Evolutionary conservation across 352 stramenopile genomes (phyloP), one percentile per base, ranked within the genome.

Genomic region (Saprolegnia parasitica): DNA sequence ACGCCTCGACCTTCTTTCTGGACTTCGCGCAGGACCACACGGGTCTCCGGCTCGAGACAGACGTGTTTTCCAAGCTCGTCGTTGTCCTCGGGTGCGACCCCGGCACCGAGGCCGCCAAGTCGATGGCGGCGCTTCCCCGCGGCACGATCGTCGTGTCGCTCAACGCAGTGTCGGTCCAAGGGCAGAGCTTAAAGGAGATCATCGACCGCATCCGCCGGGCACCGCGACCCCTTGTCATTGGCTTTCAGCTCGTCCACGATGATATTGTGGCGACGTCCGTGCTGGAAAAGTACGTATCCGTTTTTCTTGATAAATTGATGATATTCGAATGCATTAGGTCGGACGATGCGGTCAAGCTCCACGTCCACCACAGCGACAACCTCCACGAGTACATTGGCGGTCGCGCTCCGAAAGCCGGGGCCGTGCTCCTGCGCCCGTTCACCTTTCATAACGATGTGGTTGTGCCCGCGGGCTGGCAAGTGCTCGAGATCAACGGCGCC

Each of bases 401-500:
- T 4, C 15, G 16, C 35, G 39, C 23, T 4, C 21, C 21, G 8
- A 24, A 58, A 16, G 29, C 50, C 29, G 50, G 50, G 2, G 50
- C 50, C n/a, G 56, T 64, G 11, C 8, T 64, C 16, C 8, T 35
- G 29, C 29, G 29, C 29, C 29, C 29, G 29, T 35, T 35, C 29
- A 35, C 29, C 9, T 45, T 64, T 29, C 26, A 64, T 4, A 15
- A 54, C 18, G 46, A 20, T 6, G 46, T 54, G 46, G 6, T 24
- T 62, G 20, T 89, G 23, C 82, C 83, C 1, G 76, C 83, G 54
- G 84, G 83, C 9, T 90, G 79, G 35, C 45, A 89, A 21, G 68
- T 92, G 4, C 81, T 85, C 67, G 76, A 90, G 64, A 86, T 92
- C 26, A 82, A 90, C 45, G 71, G 84, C 42, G 83, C 74, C 63